A percentile compares a stretch with the other conserved stretches of the same genome.
Conservation (phyloP, 1,284 basidiomycete species). For the Pholiota adiposa region DNA sequence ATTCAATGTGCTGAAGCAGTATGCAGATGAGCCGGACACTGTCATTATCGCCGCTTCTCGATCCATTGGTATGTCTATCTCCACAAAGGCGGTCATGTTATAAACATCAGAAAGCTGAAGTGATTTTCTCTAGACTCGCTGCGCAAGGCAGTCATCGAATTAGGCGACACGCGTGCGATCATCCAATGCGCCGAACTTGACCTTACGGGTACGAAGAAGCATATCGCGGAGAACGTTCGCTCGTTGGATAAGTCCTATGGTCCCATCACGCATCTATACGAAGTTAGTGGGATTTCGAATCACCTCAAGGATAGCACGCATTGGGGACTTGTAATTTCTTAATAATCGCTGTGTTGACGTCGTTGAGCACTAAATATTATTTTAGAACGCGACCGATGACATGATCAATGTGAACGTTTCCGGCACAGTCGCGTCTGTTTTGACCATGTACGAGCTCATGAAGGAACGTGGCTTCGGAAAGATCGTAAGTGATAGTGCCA, state of each 20-base stretch:
- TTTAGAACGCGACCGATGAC: constrained; percentile 26
- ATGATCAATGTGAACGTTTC: constrained; percentile 33
- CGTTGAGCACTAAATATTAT: background rate
- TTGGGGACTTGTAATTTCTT: constrained; percentile 24
- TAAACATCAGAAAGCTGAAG: background rate
- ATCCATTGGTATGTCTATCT: constrained; percentile 23
- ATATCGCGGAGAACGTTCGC: constrained; percentile 22
- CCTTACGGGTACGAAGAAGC: constrained; percentile 21
- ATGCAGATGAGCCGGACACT: constrained; percentile 28
- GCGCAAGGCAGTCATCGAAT: constrained; percentile 20
- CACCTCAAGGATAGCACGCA: constrained; percentile 21
- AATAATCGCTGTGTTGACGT: background rate
- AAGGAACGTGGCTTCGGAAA: constrained; percentile 30
- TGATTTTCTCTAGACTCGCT: constrained; percentile 14
- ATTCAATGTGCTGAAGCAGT: constrained; percentile 32
- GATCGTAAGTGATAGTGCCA: constrained; percentile 32
- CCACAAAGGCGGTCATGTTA: background rate
- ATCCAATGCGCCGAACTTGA: constrained; percentile 28
- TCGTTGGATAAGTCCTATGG: constrained; percentile 29
- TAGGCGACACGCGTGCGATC: constrained; percentile 26
- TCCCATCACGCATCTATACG: constrained; percentile 33
- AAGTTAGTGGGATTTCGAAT: constrained; percentile 30
- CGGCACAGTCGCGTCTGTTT: constrained; percentile 27
- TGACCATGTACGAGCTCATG: constrained; percentile 33
- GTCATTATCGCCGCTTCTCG: constrained; percentile 31